Evolutionary conservation across 2,329 filamentous ascomycete genomes (phyloP).

Genomic region (Exophiala xenobiotica): DNA sequence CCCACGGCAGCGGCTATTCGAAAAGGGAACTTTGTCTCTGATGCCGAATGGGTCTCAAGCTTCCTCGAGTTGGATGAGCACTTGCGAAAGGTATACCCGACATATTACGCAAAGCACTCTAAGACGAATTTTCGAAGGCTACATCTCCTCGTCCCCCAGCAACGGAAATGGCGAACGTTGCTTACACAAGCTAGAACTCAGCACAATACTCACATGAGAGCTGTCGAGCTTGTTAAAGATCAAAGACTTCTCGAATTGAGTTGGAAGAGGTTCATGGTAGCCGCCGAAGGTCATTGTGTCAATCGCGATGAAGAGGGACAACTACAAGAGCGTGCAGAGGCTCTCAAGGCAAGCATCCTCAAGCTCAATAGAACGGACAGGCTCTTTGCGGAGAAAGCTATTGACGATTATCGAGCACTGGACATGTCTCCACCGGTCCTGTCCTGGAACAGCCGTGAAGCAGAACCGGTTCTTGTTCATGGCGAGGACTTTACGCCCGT

Average conservation of each 20-base stretch:
- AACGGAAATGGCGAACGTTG: constrained; percentile 16
- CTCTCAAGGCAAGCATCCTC: constrained; percentile 5
- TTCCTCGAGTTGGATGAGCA: constrained; percentile 17
- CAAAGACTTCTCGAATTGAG: constrained; percentile 14
- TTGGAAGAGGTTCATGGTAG: constrained; percentile 9
- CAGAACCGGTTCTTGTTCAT: constrained; percentile 26
- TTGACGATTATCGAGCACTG: constrained; percentile 29
- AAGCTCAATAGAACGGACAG: constrained; percentile 16
- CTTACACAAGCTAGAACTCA: constrained; percentile 11
- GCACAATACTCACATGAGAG: constrained; percentile 17
- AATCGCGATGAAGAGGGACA: not conserved
- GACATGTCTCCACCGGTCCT: constrained; percentile 21
- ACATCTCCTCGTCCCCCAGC: constrained; percentile 6
- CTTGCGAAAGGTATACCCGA: constrained; percentile 9
- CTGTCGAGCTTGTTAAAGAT: constrained; percentile 18
- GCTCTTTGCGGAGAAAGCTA: constrained; percentile 22
- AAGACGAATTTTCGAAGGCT: not conserved
- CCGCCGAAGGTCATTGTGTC: too few relatives aligned
- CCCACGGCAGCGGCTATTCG: constrained; percentile 12
- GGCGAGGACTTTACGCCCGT: constrained; percentile 24
- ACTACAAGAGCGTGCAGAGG: constrained; percentile 8
- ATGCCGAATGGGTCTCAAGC: constrained; percentile 17
- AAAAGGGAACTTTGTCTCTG: constrained; percentile 7
- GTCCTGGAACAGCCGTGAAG: constrained; percentile 24
- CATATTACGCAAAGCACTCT: constrained; percentile 10